These are phyloP conservation scores for Monosporascus ibericus DNA, from an alignment of 2,329 filamentous ascomycete genomes.

Conservation along the genomic window DNA sequence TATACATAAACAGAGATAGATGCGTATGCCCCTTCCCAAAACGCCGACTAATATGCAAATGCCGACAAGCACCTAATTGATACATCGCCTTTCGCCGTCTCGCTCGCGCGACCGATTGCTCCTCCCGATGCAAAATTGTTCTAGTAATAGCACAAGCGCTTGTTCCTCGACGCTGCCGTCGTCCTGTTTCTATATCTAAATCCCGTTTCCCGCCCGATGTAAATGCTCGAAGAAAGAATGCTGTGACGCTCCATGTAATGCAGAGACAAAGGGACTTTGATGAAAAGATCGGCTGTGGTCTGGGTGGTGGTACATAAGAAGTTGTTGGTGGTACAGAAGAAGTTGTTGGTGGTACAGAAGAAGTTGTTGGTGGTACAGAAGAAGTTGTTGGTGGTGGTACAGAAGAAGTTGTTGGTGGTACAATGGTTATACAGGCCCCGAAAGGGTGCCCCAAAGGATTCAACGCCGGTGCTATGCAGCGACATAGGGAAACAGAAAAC, in stretches of 20 bases:
- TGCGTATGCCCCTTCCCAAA: background rate
- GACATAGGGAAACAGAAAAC: background rate
- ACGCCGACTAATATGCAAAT: background rate
- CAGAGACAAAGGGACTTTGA: slow-evolving; percentile 14
- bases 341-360: background rate
- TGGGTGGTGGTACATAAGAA: background rate
- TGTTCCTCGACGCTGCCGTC: slow-evolving; percentile 9
- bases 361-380: background rate
- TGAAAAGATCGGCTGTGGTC: slow-evolving; percentile 2
- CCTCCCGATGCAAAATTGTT: no score
- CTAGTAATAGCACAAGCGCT: background rate
- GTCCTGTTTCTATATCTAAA: slow-evolving; percentile 7
- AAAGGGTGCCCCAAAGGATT: background rate
- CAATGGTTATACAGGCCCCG: no score
- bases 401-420: background rate
- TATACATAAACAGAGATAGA: slow-evolving; percentile 1
- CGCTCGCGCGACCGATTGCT: no score
- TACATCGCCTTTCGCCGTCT: no score
- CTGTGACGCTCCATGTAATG: slow-evolving; percentile 11
- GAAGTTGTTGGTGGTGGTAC: background rate
- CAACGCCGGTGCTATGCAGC: background rate
- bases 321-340: background rate
- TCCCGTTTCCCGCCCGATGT: slow-evolving; percentile 13
- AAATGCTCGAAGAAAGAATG: slow-evolving; percentile 15
- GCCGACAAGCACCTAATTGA: no score